A percentile compares a stretch with the other conserved stretches of the same genome.
Conservation (phyloP, 73 alveolate genomes). For the Paramecium bursaria region DNA sequence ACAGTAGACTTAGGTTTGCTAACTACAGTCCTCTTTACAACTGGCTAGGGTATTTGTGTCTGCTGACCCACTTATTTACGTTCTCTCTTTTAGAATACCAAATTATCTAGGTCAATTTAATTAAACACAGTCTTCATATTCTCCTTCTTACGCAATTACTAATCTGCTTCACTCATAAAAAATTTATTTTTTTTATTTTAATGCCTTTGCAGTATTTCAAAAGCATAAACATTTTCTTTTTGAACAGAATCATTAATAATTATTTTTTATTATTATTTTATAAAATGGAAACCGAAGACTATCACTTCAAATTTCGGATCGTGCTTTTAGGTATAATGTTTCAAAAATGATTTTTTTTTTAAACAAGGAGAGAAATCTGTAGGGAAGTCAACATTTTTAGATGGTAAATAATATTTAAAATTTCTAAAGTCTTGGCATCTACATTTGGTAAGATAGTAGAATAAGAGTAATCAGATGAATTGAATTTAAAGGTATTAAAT, state of each 20-base stretch:
- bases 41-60: background rate
- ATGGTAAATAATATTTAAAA: conserved; percentile 75
- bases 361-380: conserved; percentile 92
- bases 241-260: background rate
- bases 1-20: background rate
- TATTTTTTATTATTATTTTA: background rate
- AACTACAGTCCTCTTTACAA: background rate
- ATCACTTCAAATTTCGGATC: conserved; percentile 85
- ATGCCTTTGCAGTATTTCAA: too few species aligned
- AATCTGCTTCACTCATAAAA: too few species aligned
- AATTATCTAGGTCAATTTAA: conserved; percentile 54
- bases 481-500: conserved; percentile 78
- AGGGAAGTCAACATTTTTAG: conserved; percentile 94
- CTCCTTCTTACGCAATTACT: conserved; percentile 6
- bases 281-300: conserved; percentile 81
- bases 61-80: conserved; percentile 15
- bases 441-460: conserved; percentile 94
- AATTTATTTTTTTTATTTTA: too few species aligned
- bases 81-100: conserved; percentile 45
- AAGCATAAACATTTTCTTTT: conserved; percentile 7
- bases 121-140: conserved; percentile 37
- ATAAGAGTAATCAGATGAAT: conserved; percentile 92
- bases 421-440: conserved; percentile 84
- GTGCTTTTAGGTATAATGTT: conserved; percentile 70
- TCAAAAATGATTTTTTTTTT: background rate